Percentiles rank a stretch among this genome's conserved stretches.
Conservation (phyloP, 306 rosid species). For the Rosa multiflora region DNA sequence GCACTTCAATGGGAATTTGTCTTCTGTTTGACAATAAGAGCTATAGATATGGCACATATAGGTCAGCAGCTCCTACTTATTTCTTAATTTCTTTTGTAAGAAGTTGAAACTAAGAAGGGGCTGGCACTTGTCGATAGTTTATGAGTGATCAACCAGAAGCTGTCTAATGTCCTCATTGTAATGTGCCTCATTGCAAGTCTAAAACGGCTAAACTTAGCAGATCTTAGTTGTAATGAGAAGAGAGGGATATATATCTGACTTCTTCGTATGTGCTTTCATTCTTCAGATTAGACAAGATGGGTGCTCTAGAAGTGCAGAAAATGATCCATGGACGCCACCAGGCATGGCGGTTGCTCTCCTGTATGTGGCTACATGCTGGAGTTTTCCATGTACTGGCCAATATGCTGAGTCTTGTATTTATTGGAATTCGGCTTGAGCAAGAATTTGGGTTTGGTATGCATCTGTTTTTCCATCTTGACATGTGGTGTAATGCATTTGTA, state of each 20-base stretch:
- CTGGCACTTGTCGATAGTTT: not conserved
- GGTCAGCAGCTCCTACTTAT: not conserved
- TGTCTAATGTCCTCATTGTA: not conserved
- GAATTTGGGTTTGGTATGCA: conserved; percentile 90
- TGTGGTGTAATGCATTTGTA: conserved; percentile 16
- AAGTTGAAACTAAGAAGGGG: not conserved
- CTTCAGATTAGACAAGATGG: conserved; percentile 69
- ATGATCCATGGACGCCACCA: conserved; percentile 56
- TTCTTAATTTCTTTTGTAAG: not conserved
- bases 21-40: not conserved
- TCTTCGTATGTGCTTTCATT: conserved; percentile 8
- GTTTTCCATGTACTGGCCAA: conserved; percentile 77
- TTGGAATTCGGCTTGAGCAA: conserved; percentile 83
- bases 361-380: conserved; percentile 88
- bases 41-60: not conserved
- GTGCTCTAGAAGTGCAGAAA: conserved; percentile 63
- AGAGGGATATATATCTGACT: conserved; percentile 11
- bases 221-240: not conserved
- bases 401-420: conserved; percentile 77
- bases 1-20: not conserved
- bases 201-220: not conserved
- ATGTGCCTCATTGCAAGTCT: not conserved
- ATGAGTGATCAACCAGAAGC: not conserved
- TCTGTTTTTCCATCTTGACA: conserved; percentile 28
- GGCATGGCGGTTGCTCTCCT: conserved; percentile 72